phyloP scores from a whole-genome alignment of 75 land plant species.

The Cunninghamia lanceolata region DNA sequence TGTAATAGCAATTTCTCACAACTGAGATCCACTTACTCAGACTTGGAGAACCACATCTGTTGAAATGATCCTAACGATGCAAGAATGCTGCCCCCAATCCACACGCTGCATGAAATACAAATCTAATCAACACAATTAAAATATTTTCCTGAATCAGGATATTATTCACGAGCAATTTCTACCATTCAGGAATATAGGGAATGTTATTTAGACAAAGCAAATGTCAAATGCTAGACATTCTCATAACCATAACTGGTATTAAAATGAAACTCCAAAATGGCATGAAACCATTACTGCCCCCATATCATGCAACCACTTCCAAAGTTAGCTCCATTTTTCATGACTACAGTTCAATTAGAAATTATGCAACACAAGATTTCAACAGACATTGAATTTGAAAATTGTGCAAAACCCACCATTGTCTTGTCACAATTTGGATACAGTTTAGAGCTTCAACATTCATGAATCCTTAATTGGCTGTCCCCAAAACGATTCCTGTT shows the following conservation, averaged over 20 bases:
- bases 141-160: background rate
- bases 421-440: background rate
- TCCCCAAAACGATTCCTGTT: too few species aligned
- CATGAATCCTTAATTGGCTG: background rate
- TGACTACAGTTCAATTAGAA: background rate
- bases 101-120: constrained; percentile 56
- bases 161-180: background rate
- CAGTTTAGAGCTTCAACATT: background rate
- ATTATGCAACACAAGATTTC: background rate
- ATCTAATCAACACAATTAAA: background rate
- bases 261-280: background rate
- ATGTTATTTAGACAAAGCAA: background rate
- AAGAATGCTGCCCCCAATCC: constrained; percentile 96
- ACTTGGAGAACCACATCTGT: constrained; percentile 99
- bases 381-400: background rate
- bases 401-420: background rate
- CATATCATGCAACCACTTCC: background rate
- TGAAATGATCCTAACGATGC: constrained; percentile 97
- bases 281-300: background rate
- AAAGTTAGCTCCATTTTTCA: background rate
- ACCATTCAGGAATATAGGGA: background rate
- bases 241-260: background rate
- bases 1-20: background rate
- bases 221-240: background rate
- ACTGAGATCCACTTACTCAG: constrained; percentile 64